Percentiles rank a stretch among this genome's conserved stretches.
phyloP scores from a whole-genome alignment of 2,329 filamentous ascomycete genomes.

The Aspergillaceae sp. region DNA sequence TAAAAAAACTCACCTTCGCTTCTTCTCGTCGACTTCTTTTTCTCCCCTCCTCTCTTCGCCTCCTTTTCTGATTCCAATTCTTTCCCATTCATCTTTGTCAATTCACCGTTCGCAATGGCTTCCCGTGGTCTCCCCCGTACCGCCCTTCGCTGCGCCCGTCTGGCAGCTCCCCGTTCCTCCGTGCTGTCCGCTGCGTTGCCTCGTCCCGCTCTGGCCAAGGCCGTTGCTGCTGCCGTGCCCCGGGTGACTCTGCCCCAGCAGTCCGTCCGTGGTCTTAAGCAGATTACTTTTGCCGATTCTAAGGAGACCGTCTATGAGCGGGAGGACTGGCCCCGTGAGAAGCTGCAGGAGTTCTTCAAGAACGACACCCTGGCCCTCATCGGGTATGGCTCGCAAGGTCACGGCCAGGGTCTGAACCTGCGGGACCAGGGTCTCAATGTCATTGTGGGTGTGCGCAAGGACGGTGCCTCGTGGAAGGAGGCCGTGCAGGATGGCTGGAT shows the following conservation, averaged over 20 bases:
- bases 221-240: constrained; percentile 31
- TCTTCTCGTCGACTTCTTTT: background rate
- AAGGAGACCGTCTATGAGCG: constrained; percentile 97
- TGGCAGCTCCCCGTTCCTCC: constrained; percentile 46
- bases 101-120: constrained; percentile 34
- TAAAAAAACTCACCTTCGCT: constrained; percentile 3
- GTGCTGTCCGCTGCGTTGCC: constrained; percentile 51
- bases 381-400: constrained; percentile 95
- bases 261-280: constrained; percentile 76
- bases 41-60: constrained; percentile 9
- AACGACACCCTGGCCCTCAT: constrained; percentile 98
- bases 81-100: constrained; percentile 6
- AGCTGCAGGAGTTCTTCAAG: constrained; percentile 99
- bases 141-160: constrained; percentile 51
- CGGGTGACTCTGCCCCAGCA: constrained; percentile 38
- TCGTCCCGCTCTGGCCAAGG: constrained; percentile 39
- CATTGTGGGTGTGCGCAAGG: constrained; percentile 97
- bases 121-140: constrained; percentile 41
- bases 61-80: constrained; percentile 4
- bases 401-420: constrained; percentile 98
- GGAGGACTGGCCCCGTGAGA: constrained; percentile 96
- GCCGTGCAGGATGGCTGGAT: constrained; percentile 96
- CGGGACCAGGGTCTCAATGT: constrained; percentile 99
- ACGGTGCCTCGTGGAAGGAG: constrained; percentile 97
- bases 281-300: constrained; percentile 92